phyloP scores from a whole-genome alignment of 345 rosid genomes.

The Lepidium africanum region DNA sequence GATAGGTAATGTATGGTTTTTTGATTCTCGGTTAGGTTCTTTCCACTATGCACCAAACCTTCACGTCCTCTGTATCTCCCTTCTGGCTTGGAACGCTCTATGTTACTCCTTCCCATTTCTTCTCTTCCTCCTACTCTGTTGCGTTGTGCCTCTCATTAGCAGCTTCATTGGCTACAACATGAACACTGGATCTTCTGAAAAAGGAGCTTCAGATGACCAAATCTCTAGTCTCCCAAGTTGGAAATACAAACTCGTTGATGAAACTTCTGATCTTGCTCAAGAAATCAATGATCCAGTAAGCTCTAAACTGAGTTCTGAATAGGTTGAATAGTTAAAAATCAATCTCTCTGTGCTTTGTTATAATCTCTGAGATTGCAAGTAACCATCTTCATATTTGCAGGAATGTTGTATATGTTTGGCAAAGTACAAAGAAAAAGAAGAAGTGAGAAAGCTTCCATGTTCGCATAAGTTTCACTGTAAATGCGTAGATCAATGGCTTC shows the following conservation, averaged over 20 bases:
- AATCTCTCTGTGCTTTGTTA: not conserved
- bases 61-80: constrained; percentile 75
- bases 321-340: not conserved
- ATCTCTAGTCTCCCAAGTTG: constrained; percentile 70
- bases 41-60: constrained; percentile 74
- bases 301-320: not conserved
- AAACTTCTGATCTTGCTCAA: constrained; percentile 19
- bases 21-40: constrained; percentile 82
- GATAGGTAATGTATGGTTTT: constrained; percentile 95
- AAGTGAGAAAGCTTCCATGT: constrained; percentile 79
- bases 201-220: constrained; percentile 90
- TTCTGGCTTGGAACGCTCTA: constrained; percentile 91
- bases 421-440: constrained; percentile 78
- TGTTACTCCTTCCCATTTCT: constrained; percentile 89
- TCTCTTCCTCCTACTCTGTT: constrained; percentile 77
- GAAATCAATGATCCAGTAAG: constrained; percentile 43
- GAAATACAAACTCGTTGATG: constrained; percentile 52
- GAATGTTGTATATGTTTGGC: constrained; percentile 93
- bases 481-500: constrained; percentile 97
- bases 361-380: not conserved
- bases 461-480: constrained; percentile 84
- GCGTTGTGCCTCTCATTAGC: constrained; percentile 76
- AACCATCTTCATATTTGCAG: constrained; percentile 29
- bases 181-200: constrained; percentile 59
- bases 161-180: constrained; percentile 88